These are phyloP conservation scores for Stagonosporopsis cucurbitacearum DNA, from an alignment of 2,329 filamentous ascomycete genomes.

Conservation along the genomic window DNA sequence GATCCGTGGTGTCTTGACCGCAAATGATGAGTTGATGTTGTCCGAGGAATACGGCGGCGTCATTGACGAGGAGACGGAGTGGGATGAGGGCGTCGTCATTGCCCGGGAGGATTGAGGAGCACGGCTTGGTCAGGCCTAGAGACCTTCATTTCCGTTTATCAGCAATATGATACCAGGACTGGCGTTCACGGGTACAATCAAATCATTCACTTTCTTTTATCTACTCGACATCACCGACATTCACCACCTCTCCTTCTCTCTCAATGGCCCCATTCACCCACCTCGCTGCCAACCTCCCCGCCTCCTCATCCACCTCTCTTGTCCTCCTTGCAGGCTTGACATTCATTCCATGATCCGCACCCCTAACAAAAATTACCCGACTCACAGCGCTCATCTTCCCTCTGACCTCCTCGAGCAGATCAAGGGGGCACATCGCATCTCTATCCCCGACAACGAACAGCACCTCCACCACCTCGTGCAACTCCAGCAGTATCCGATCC, in stretches of 20 bases:
- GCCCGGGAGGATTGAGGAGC: constrained; percentile 26
- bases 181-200: background rate
- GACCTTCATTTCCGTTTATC: background rate
- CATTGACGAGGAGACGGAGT: constrained; percentile 39
- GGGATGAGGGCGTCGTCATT: constrained; percentile 37
- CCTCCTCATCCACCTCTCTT: constrained; percentile 37
- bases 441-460: constrained; percentile 50
- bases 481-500: constrained; percentile 49
- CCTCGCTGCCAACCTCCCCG: constrained; percentile 43
- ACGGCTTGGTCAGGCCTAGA: too few relatives aligned
- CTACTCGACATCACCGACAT: constrained; percentile 15
- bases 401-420: constrained; percentile 34
- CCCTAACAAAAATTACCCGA: constrained; percentile 47
- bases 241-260: constrained; percentile 4
- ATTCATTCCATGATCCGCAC: constrained; percentile 53
- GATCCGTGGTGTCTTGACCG: constrained; percentile 51
- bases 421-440: constrained; percentile 34
- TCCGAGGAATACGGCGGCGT: constrained; percentile 39
- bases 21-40: constrained; percentile 51
- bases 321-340: constrained; percentile 35
- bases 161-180: constrained; percentile 5
- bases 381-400: constrained; percentile 48
- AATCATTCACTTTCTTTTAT: background rate
- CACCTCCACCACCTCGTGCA: constrained; percentile 40
- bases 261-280: constrained; percentile 37